Conservation (phyloP, 2,329 filamentous ascomycete genomes). For the Alternaria alternata region DNA sequence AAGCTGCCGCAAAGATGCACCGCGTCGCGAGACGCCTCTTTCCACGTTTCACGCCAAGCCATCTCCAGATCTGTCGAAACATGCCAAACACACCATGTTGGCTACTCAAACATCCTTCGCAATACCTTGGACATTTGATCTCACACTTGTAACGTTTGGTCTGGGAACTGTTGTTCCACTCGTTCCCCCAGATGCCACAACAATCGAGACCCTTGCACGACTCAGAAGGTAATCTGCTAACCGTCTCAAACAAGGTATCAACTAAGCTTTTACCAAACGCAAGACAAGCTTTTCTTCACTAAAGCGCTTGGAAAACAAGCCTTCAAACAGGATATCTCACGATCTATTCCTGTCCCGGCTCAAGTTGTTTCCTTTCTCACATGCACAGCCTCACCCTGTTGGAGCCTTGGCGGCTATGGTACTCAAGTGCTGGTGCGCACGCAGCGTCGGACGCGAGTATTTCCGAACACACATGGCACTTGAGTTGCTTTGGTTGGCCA, state of each 20-base stretch:
- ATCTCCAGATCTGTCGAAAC: conserved; percentile 2
- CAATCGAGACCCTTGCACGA: neutral
- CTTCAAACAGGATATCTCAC: neutral
- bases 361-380: conserved; percentile 4
- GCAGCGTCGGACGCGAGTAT: conserved; percentile 19
- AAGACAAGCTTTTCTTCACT: neutral
- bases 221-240: neutral
- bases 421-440: conserved; percentile 6
- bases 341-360: conserved; percentile 2
- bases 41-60: conserved; percentile 7
- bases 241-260: neutral
- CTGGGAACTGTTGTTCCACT: neutral
- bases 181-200: neutral
- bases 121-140: neutral
- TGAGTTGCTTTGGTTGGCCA: conserved; percentile 14
- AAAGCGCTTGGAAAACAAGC: neutral
- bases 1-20: neutral
- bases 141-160: neutral
- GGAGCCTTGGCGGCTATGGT: conserved; percentile 3
- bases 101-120: conserved; percentile 1
- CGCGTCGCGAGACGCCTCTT: conserved; percentile 1
- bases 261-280: neutral
- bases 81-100: conserved; percentile 1
- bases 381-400: conserved; percentile 15
- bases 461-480: conserved; percentile 23